phyloP scores from a whole-genome alignment of 805 yeast genomes.

The Starmerella stellata region DNA sequence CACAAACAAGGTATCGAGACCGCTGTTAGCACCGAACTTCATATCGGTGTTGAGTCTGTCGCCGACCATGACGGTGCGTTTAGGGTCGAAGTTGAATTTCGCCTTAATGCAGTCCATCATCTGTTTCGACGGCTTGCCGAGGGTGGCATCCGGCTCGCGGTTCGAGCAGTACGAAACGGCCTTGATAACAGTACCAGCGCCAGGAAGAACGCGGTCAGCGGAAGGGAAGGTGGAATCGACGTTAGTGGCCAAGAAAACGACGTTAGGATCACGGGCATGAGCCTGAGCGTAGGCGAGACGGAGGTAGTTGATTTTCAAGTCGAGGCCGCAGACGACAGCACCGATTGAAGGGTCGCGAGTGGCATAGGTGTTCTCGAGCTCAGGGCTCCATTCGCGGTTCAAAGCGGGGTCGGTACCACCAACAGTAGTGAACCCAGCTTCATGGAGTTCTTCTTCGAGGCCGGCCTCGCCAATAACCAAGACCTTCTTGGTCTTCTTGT shows the following conservation, averaged over 20 bases:
- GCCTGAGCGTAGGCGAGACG: conserved; percentile 68
- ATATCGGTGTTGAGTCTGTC: conserved; percentile 92
- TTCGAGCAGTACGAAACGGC: conserved; percentile 57
- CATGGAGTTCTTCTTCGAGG: conserved; percentile 56
- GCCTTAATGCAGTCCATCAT: conserved; percentile 83
- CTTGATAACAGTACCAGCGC: conserved; percentile 85
- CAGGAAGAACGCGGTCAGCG: conserved; percentile 70
- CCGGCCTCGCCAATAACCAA: conserved; percentile 86
- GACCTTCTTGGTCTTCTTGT: conserved; percentile 50
- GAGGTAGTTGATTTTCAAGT: conserved; percentile 57
- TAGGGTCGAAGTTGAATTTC: conserved; percentile 34
- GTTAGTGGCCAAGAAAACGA: conserved; percentile 78
- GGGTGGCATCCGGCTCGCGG: conserved; percentile 58
- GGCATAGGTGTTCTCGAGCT: conserved; percentile 21
- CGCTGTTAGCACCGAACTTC: conserved; percentile 75
- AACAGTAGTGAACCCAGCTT: conserved; percentile 52
- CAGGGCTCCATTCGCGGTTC: conserved; percentile 34
- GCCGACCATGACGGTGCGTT: conserved; percentile 74
- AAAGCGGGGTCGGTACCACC: conserved; percentile 70
- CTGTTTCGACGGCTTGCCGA: conserved; percentile 80
- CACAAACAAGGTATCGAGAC: conserved; percentile 70
- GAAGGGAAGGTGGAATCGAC: conserved; percentile 89
- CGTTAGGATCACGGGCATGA: conserved; percentile 46
- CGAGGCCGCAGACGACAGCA: conserved; percentile 80
- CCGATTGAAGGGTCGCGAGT: conserved; percentile 55